Percentiles rank a stretch among this genome's conserved stretches.
Conservation (phyloP, 805 yeast genomes). For the Lipomyces yamanashiensis region DNA sequence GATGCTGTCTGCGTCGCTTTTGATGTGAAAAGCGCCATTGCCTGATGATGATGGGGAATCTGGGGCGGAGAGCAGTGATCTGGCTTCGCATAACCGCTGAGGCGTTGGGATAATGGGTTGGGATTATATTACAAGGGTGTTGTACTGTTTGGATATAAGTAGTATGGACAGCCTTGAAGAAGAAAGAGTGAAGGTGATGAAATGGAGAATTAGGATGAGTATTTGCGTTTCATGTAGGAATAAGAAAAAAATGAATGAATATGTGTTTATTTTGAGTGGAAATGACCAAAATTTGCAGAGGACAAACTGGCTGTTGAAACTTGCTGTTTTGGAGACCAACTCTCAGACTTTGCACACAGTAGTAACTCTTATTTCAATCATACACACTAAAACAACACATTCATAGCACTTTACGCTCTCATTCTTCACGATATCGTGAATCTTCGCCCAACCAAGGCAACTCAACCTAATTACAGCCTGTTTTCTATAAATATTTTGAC, state of each 20-base stretch:
- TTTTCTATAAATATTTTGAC: not conserved
- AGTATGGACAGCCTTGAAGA: too few relatives aligned
- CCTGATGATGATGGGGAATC: not conserved
- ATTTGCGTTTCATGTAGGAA: too few relatives aligned
- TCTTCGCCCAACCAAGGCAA: too few relatives aligned
- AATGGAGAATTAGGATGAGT: too few relatives aligned
- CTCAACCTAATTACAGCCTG: not conserved
- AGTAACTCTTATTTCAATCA: not conserved
- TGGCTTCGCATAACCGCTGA: slow-evolving; percentile 7
- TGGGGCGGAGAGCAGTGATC: slow-evolving; percentile 7
- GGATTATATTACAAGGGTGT: not conserved
- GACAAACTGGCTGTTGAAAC: too few relatives aligned
- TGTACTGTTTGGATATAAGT: not conserved
- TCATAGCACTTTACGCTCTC: not conserved
- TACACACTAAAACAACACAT: not conserved
- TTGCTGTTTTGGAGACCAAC: too few relatives aligned
- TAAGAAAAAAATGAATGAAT: too few relatives aligned
- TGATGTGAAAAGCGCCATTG: slow-evolving; percentile 12
- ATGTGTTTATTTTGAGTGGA: too few relatives aligned
- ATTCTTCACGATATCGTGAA: not conserved
- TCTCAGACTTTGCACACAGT: too few relatives aligned
- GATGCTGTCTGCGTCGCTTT: slow-evolving; percentile 1
- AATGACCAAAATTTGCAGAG: too few relatives aligned
- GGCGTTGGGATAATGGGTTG: not conserved
- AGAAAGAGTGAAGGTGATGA: too few relatives aligned